phyloP scores from a whole-genome alignment of 768 basidiomycete genomes.

The Austroboletus eburneus region DNA sequence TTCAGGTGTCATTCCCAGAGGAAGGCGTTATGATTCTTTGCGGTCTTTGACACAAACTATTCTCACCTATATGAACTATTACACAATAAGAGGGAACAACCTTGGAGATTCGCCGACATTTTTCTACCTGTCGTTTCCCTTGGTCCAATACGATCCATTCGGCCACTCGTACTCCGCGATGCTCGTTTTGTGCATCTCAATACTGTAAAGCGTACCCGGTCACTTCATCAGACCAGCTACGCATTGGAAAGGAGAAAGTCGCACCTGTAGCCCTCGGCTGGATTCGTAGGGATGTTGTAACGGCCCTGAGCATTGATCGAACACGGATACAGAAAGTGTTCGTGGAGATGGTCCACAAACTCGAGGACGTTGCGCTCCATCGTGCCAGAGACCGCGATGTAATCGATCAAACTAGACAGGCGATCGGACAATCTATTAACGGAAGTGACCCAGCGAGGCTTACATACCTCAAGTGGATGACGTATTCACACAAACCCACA shows the following conservation, averaged over 20 bases:
- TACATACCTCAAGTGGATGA: constrained; percentile 71
- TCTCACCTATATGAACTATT: too few relatives aligned
- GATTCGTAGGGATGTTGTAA: constrained; percentile 80
- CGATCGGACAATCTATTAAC: not conserved
- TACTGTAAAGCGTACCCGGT: constrained; percentile 58
- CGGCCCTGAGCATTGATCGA: constrained; percentile 81
- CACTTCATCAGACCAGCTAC: not conserved
- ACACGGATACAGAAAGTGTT: constrained; percentile 86
- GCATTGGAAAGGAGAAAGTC: not conserved
- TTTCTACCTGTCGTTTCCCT: constrained; percentile 3
- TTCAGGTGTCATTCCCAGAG: too few relatives aligned
- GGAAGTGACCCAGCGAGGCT: not conserved
- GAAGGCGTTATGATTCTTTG: too few relatives aligned
- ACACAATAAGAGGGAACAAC: too few relatives aligned
- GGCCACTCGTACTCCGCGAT: constrained; percentile 87
- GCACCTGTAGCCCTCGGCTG: constrained; percentile 66
- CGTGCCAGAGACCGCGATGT: constrained; percentile 83
- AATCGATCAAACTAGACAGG: constrained; percentile 75
- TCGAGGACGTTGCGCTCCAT: constrained; percentile 96
- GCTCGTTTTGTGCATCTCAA: constrained; percentile 81
- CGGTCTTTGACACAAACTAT: too few relatives aligned
- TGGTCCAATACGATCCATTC: constrained; percentile 45
- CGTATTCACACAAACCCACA: constrained; percentile 92
- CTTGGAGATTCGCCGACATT: too few relatives aligned
- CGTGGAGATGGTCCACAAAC: constrained; percentile 88